Evolutionary conservation across 164 flowering plant species (phyloP).

Genomic region (Tinospora cordifolia): DNA sequence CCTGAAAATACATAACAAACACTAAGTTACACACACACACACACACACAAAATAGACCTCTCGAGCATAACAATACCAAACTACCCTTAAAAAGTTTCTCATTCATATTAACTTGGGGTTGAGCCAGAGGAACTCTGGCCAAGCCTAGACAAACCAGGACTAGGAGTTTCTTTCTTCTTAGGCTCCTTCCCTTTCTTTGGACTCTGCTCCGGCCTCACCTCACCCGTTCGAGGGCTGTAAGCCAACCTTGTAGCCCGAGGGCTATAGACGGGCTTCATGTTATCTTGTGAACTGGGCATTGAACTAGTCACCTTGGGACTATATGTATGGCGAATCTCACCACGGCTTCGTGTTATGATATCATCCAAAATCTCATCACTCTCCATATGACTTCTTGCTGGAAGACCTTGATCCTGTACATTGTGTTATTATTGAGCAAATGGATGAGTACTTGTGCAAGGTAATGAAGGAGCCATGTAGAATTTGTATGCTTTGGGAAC

Average conservation of each 20-base stretch:
- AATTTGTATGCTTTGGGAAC: too few relatives aligned
- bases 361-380: slow-evolving; percentile 72
- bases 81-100: slow-evolving; percentile 14
- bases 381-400: slow-evolving; percentile 32
- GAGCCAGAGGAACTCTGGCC: slow-evolving; percentile 32
- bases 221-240: slow-evolving; percentile 42
- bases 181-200: slow-evolving; percentile 29
- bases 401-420: slow-evolving; percentile 45
- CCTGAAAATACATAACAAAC: too few relatives aligned
- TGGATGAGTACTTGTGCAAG: too few relatives aligned
- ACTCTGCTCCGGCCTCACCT: slow-evolving; percentile 33
- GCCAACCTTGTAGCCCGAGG: slow-evolving; percentile 36
- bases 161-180: slow-evolving; percentile 36
- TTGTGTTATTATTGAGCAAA: too few relatives aligned
- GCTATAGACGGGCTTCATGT: slow-evolving; percentile 36
- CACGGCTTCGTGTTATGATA: slow-evolving; percentile 78
- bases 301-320: slow-evolving; percentile 80
- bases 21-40: slow-evolving; percentile 18
- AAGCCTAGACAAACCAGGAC: slow-evolving; percentile 53
- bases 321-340: slow-evolving; percentile 61
- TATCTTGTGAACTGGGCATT: slow-evolving; percentile 38
- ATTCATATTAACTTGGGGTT: slow-evolving; percentile 21
- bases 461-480: too few relatives aligned
- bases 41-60: slow-evolving; percentile 40
- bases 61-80: slow-evolving; percentile 32